These are phyloP conservation scores for Arthrobotrys sinensis DNA, from an alignment of 2,329 filamentous ascomycete species.

Conservation along the genomic window DNA sequence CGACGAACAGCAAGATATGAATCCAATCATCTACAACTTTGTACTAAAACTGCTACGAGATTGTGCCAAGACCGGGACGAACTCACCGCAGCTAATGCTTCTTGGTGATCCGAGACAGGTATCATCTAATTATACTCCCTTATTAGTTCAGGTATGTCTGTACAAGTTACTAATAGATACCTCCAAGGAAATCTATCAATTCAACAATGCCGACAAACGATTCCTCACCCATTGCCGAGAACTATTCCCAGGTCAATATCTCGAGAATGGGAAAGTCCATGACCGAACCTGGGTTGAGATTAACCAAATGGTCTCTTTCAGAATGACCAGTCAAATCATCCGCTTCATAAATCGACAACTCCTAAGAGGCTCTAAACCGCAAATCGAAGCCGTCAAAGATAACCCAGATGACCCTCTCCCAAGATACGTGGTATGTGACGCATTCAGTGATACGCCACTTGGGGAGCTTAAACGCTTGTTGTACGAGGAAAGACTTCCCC, in stretches of 20 bases:
- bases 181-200: slow-evolving; percentile 61
- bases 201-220: slow-evolving; percentile 61
- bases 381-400: slow-evolving; percentile 41
- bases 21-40: slow-evolving; percentile 60
- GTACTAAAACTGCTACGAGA: slow-evolving; percentile 58
- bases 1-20: slow-evolving; percentile 63
- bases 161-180: neutral
- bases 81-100: slow-evolving; percentile 51
- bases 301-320: slow-evolving; percentile 54
- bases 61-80: slow-evolving; percentile 28
- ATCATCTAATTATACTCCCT: neutral
- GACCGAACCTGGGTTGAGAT: slow-evolving; percentile 51
- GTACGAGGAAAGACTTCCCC: slow-evolving; percentile 24
- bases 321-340: slow-evolving; percentile 54
- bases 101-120: slow-evolving; percentile 61
- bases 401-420: slow-evolving; percentile 49
- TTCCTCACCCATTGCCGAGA: slow-evolving; percentile 60
- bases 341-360: slow-evolving; percentile 57
- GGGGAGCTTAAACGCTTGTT: slow-evolving; percentile 44
- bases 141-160: neutral
- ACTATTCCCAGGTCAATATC: slow-evolving; percentile 39
- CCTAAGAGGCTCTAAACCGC: slow-evolving; percentile 35
- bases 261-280: slow-evolving; percentile 36
- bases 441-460: slow-evolving; percentile 38
- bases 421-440: slow-evolving; percentile 59